A percentile compares a stretch with the other conserved stretches of the same genome.
phyloP scores from a whole-genome alignment of 2,329 filamentous ascomycete genomes.

The Pezizomycotina sp. region DNA sequence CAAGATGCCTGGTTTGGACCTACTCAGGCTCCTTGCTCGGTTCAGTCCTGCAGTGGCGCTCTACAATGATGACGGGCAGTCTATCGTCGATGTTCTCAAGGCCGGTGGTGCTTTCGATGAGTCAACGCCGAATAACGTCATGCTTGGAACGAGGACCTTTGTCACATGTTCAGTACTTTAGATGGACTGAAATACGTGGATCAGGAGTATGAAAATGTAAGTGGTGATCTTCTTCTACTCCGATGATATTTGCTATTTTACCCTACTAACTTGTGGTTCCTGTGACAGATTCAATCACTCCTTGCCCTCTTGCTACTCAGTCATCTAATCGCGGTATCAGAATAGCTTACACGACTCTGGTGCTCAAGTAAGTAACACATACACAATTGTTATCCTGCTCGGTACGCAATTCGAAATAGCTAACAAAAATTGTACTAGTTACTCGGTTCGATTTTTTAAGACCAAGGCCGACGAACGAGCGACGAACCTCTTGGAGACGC shows the following conservation, averaged over 20 bases:
- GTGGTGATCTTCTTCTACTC: constrained; percentile 2
- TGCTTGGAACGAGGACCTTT: constrained; percentile 69
- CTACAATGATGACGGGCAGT: constrained; percentile 38
- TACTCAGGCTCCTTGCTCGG: constrained; percentile 66
- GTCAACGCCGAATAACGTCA: constrained; percentile 57
- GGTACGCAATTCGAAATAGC: background rate
- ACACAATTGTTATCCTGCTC: background rate
- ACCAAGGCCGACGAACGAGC: constrained; percentile 27
- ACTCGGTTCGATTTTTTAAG: constrained; percentile 51
- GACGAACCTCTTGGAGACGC: constrained; percentile 38
- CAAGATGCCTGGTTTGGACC: constrained; percentile 67
- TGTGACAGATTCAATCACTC: too few species aligned
- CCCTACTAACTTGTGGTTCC: constrained; percentile 6
- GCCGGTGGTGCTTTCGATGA: constrained; percentile 41
- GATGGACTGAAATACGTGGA: constrained; percentile 52
- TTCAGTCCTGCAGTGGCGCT: constrained; percentile 49
- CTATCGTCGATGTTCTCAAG: constrained; percentile 45
- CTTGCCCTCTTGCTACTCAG: too few species aligned
- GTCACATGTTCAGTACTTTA: constrained; percentile 68
- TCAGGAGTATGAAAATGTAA: constrained; percentile 41
- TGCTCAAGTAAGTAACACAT: constrained; percentile 46
- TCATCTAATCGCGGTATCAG: too few species aligned
- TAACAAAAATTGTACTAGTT: constrained; percentile 27
- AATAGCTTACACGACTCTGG: constrained; percentile 53
- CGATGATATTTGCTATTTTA: constrained; percentile 3